Base-by-base conservation (phyloP, 164 flowering plant species). In the Macadamia integrifolia region DNA sequence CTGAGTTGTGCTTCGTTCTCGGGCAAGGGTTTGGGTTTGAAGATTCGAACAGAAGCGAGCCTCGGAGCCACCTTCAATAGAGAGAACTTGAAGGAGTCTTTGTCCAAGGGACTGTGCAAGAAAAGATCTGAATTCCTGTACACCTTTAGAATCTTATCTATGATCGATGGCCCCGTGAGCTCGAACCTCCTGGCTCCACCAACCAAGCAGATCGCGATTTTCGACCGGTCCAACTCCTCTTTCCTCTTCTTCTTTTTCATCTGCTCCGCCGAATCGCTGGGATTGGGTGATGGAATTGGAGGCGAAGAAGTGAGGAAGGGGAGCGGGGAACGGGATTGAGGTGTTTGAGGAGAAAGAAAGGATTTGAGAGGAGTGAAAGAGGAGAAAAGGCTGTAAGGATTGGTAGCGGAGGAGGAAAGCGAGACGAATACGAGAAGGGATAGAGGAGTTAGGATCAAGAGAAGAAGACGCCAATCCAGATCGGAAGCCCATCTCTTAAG, bases 131-230 rank as follows among this genome's bases (percentile, higher is more conserved):
- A 69, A 44, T 85, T 82, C 2, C 80, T 79, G 65, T 85, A 88
- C 44, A 69, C 83, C 1, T 74, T 66, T 0, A 95, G 77, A 53
- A 95, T 66, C 52, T 76, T 84, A 66, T 92, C 77, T 43, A 92
- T 32, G 3, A 95, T 85, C 15, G 98, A 89, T 9, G 98, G 94
- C 13, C 99, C 97, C 0, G 99, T 90, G 14, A 95, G 91, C 78
- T 92, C 99, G 76, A 95, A 95, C 71, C 98, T 72, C 80, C 99
- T 68, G 6, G 98, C 99, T 0, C 98, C 98, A 9, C 99, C 99
- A 1, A 92, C 98, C 73, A 92, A 75, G 69, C 98, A 95, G 60
- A 95, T 85, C 65, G 98, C 99, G 7, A 95, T 85, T 64, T 83
- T 84, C 55, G 97, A 75, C 72, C 78, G 71, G 7, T 60, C 23